Percentiles rank a stretch among this genome's conserved stretches.
Evolutionary conservation across 176 grass and related monocot genomes (phyloP).

Genomic region (Oropetium thomaeum): DNA sequence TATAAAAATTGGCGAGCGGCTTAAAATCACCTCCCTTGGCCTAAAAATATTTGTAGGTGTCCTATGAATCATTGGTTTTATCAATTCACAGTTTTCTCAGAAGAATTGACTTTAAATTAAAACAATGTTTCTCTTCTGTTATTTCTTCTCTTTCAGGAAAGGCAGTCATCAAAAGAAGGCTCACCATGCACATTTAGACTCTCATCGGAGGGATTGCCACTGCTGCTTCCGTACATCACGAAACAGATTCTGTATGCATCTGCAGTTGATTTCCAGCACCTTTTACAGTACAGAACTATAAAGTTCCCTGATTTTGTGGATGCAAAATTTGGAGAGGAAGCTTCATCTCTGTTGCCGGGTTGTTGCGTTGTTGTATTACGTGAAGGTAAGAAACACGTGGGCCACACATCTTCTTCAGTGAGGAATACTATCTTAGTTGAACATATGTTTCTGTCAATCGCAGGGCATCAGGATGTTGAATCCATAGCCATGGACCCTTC

Average conservation of each 20-base stretch:
- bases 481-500: constrained; percentile 53
- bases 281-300: constrained; percentile 76
- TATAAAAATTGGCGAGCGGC: constrained; percentile 67
- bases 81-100: neutral
- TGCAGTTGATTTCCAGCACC: constrained; percentile 71
- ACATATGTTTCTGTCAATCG: constrained; percentile 7
- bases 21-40: constrained; percentile 92
- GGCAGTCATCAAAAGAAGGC: constrained; percentile 71
- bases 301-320: constrained; percentile 90
- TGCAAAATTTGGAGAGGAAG: constrained; percentile 61
- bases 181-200: constrained; percentile 78
- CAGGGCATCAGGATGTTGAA: constrained; percentile 47
- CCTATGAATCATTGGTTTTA: constrained; percentile 14
- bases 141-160: constrained; percentile 63
- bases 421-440: neutral
- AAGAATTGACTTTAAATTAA: neutral
- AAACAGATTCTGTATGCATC: constrained; percentile 77
- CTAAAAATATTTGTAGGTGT: constrained; percentile 96
- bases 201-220: constrained; percentile 88
- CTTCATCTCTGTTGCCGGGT: constrained; percentile 60
- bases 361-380: constrained; percentile 69
- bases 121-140: neutral
- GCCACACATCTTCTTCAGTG: neutral
- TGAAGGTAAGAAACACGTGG: constrained; percentile 54
- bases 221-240: constrained; percentile 82